Percentiles rank a stretch among this genome's conserved stretches.
These are phyloP conservation scores for Carex arenaria DNA, from an alignment of 202 grass and related monocot species.

Conservation along the genomic window DNA sequence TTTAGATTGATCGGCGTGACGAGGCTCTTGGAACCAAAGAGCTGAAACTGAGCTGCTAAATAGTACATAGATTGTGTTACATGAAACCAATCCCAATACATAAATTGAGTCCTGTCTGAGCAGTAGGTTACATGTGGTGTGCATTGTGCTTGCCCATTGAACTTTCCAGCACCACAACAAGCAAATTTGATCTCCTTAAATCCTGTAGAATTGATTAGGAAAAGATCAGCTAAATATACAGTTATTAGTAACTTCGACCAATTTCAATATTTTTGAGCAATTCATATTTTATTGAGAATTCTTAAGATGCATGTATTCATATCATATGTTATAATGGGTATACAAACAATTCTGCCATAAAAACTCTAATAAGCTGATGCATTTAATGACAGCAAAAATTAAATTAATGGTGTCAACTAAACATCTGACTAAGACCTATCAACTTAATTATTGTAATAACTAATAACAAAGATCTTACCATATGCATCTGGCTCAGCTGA, in stretches of 20 bases:
- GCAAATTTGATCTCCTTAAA: constrained; percentile 26
- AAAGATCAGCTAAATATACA: neutral
- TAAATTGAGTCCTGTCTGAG: neutral
- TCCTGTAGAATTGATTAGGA: constrained; percentile 3
- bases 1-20: constrained; percentile 26
- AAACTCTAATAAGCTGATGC: neutral
- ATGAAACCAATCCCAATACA: constrained; percentile 31
- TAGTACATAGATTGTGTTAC: constrained; percentile 19
- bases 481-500: neutral
- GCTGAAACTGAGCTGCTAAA: neutral
- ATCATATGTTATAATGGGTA: too few relatives aligned
- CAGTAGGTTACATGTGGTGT: constrained; percentile 8
- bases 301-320: neutral
- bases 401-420: neutral
- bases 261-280: neutral
- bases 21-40: neutral
- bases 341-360: too few relatives aligned
- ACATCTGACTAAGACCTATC: too few relatives aligned
- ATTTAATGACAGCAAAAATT: too few relatives aligned
- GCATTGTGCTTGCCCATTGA: neutral
- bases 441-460: too few relatives aligned
- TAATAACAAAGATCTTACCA: neutral
- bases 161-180: constrained; percentile 21
- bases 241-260: neutral
- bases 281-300: neutral